These are phyloP conservation scores for Fusarium xylarioides DNA, from an alignment of 2,329 filamentous ascomycete species.

Conservation along the genomic window DNA sequence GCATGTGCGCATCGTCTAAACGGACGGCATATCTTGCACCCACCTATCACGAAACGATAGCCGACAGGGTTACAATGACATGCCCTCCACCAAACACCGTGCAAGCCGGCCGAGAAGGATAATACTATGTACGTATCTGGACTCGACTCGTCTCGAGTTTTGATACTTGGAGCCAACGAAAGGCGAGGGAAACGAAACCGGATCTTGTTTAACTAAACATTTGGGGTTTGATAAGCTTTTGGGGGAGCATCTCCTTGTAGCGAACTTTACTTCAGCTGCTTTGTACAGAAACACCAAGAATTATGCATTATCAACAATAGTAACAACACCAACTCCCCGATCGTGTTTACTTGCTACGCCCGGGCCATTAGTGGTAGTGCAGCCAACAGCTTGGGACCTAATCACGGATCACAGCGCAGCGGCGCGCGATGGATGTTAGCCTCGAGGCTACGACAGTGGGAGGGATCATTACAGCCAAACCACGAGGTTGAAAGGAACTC, in stretches of 20 bases:
- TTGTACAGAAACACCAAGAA: neutral
- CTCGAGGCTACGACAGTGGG: neutral
- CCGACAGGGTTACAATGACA: slow-evolving; percentile 30
- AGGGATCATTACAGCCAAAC: neutral
- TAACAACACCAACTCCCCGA: neutral
- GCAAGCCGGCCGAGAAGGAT: slow-evolving; percentile 11
- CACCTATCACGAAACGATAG: slow-evolving; percentile 40
- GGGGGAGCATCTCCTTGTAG: neutral
- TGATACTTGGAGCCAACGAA: neutral
- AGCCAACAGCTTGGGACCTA: slow-evolving; percentile 31
- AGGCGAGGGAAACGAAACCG: slow-evolving; percentile 37
- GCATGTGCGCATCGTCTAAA: slow-evolving; percentile 30
- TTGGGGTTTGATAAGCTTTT: slow-evolving; percentile 18
- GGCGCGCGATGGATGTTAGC: slow-evolving; percentile 11
- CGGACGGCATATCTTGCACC: slow-evolving; percentile 43
- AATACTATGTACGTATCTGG: neutral
- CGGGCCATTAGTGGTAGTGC: slow-evolving; percentile 16
- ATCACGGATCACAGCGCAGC: slow-evolving; percentile 10
- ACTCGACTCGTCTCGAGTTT: neutral
- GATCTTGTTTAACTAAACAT: slow-evolving; percentile 45
- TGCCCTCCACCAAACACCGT: slow-evolving; percentile 27
- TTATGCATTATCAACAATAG: neutral
- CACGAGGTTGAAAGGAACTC: slow-evolving; percentile 6
- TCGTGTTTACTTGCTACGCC: slow-evolving; percentile 16
- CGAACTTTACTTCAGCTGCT: neutral